Base-by-base conservation (phyloP, 129 eudicot genomes). In the Centella asiatica region DNA sequence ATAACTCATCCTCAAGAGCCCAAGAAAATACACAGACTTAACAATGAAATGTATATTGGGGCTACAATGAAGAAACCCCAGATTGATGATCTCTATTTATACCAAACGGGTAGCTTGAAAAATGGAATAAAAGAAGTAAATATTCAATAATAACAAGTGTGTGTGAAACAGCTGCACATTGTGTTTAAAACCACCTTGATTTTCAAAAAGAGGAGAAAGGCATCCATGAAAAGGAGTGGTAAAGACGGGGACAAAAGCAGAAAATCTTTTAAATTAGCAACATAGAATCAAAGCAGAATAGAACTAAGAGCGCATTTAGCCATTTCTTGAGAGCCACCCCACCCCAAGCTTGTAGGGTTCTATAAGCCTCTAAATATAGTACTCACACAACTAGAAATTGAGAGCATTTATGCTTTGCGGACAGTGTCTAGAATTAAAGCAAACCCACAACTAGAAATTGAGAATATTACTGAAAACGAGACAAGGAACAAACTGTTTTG, bases 101-200 rank as follows among this genome's bases (percentile, higher is more conserved):
- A 89, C 57, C 54, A 66, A 24, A 68, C 9, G 54, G 55, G n/a
- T 24, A 54, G 57, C 54, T n/a, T 44, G 52, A 29, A 57, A 52
- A 75, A 60, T 31, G 90, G 88, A 80, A 80, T 66, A 80, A 69
- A 71, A 68, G 67, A 60, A 46, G 76, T 82, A 82, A 85, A 85
- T 85, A 81, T 81, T 73, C 83, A 76, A 69, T 67, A 61, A 66
- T 72, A 77, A 56, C 54, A 67, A 57, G 76, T 85, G 87, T 70
- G 73, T 89, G 95, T 76, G 72, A 76, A 77, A 69, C 89, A 90
- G 97, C 95, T 81, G 81, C 97, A 75, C 78, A 68, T 56, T 77
- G 77, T 62, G 72, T 73, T 61, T 42, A 66, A 62, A 74, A 74
- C 67, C 60, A n/a, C 13, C 62, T 4, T 0, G 62, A 57, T 24